Evolutionary conservation across 768 basidiomycete genomes (phyloP), one percentile per base, ranked within the genome.

Genomic region (Ramaria sp.): DNA sequence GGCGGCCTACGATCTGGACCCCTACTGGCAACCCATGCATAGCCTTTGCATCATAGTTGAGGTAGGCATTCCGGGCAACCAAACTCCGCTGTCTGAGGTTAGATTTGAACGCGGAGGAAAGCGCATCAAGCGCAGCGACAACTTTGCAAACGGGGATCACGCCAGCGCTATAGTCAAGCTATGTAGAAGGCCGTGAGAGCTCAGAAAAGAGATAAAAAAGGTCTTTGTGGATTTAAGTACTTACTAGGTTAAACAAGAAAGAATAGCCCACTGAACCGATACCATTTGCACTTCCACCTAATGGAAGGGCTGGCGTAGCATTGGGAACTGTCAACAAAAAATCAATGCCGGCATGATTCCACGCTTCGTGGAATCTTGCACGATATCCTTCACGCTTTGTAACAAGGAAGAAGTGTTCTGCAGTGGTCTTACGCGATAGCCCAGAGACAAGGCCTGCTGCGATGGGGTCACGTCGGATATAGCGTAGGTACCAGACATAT

Each of bases 11-110:
- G 30, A 87, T 65, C 62, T 87, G 83, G 10, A 85, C 77, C 1
- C 82, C 81, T 1, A 87, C 62, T 0, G 85, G 83, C 4, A 85
- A 67, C 6, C 84, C 84, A 55, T 81, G 73, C 80, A 85, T 84
- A 56, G 74, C 72, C 13, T 76, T 67, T 1, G 78, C 72, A 48
- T 85, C 74, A 50, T 86, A 88, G 1, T 74, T 71, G 0, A 70
- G 62, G 59, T 79, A 81, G 0, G 73, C 72, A 6, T 68, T 70
- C 49, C 65, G 66, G 48, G 78, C 78, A 15, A 76, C 62, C 1
- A 66, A 61, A 49, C 78, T 78, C 52, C 74, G 68, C 0, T 64
- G 59, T 45, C 62, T 67, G 56, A 75, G 72, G 24, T 38, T 20
- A 9, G 30, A 32, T 25, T 30, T 45, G 45, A 59, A 50, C 18